A percentile compares a stretch with the other conserved stretches of the same genome.
phyloP scores from a whole-genome alignment of 306 rosid genomes.

The Rosa chinensis region DNA sequence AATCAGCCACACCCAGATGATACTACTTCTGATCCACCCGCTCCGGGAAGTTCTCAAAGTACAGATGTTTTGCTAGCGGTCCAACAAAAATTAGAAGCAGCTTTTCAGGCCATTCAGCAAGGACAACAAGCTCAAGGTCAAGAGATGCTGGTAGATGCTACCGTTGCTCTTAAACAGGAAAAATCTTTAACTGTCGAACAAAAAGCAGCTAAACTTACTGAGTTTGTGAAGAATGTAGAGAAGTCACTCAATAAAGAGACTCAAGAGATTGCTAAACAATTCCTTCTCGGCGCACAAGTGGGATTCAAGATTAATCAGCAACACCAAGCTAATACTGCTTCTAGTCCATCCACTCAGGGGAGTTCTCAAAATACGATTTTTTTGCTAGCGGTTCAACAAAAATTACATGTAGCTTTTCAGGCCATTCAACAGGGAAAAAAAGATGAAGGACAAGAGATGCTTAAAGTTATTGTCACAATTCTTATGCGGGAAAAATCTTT shows the following conservation, averaged over 20 bases:
- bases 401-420: neutral
- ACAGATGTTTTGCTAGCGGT: too few relatives aligned
- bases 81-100: too few relatives aligned
- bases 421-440: neutral
- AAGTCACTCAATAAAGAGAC: neutral
- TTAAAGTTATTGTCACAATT: neutral
- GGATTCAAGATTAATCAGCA: neutral
- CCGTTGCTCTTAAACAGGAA: neutral
- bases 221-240: neutral
- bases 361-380: neutral
- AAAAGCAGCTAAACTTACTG: neutral
- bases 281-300: neutral
- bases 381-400: neutral
- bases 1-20: too few relatives aligned
- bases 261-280: neutral
- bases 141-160: too few relatives aligned
- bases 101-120: too few relatives aligned
- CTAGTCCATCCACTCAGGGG: neutral
- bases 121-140: too few relatives aligned
- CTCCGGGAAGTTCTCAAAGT: too few relatives aligned
- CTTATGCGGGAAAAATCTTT: neutral
- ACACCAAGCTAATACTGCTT: neutral
- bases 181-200: neutral
- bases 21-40: too few relatives aligned
- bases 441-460: neutral